phyloP scores from a whole-genome alignment of 2,329 filamentous ascomycete genomes.

The Dactylonectria estremocensis region DNA sequence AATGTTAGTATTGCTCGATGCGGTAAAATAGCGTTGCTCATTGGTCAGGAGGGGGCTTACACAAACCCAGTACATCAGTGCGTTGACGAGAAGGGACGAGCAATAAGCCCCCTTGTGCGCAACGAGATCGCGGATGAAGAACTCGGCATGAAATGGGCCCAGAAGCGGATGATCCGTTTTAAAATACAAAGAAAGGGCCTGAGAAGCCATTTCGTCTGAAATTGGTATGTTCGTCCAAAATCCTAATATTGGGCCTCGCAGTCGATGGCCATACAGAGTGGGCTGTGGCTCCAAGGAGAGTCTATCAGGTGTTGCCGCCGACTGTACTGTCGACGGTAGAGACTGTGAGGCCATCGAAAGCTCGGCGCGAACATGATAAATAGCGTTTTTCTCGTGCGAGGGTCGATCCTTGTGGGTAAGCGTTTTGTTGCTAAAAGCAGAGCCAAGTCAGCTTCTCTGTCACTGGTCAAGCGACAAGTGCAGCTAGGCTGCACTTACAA shows the following conservation, averaged over 20 bases:
- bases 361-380: neutral
- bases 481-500: neutral
- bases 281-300: neutral
- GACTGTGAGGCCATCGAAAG: neutral
- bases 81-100: constrained; percentile 23
- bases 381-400: neutral
- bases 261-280: constrained; percentile 9
- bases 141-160: constrained; percentile 17
- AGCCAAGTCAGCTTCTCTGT: neutral
- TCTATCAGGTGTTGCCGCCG: neutral
- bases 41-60: constrained; percentile 9
- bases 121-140: constrained; percentile 20
- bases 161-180: constrained; percentile 19
- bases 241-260: neutral
- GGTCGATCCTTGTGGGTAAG: neutral
- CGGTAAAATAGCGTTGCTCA: neutral
- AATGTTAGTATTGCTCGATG: neutral
- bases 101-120: neutral
- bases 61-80: constrained; percentile 30
- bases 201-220: constrained; percentile 3
- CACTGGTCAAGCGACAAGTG: too few species aligned
- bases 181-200: constrained; percentile 16
- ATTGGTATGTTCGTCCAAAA: constrained; percentile 13
- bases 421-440: neutral
- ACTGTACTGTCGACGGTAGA: too few species aligned